These are phyloP conservation scores for Saccharum officinarum DNA, from an alignment of 176 grass and related monocot genomes.

Conservation along the genomic window DNA sequence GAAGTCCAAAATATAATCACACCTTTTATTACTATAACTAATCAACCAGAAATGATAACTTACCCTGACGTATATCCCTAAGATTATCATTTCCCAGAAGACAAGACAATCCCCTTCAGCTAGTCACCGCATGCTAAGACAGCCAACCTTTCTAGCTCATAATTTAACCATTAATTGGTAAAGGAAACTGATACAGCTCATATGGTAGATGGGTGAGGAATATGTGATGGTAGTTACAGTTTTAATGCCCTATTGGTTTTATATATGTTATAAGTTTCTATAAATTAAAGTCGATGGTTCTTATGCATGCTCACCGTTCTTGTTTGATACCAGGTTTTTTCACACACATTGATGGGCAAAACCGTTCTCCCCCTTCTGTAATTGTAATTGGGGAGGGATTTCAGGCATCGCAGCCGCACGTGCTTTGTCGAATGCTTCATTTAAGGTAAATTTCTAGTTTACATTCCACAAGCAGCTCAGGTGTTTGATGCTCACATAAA, in stretches of 20 bases:
- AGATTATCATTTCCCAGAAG: background rate
- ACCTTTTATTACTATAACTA: constrained; percentile 5
- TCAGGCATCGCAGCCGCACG: constrained; percentile 89
- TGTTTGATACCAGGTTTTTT: constrained; percentile 55
- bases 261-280: background rate
- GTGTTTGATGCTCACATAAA: constrained; percentile 24
- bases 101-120: background rate
- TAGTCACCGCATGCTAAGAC: constrained; percentile 1
- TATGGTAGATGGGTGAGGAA: background rate
- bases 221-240: background rate
- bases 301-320: background rate
- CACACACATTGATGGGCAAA: constrained; percentile 73
- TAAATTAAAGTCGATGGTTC: background rate
- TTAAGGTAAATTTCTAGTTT: constrained; percentile 62
- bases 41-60: constrained; percentile 12
- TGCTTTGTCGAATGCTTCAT: constrained; percentile 79
- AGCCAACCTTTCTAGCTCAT: background rate
- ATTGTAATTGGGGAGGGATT: constrained; percentile 96
- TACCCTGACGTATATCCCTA: constrained; percentile 6
- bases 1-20: background rate
- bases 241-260: background rate
- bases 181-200: constrained; percentile 3
- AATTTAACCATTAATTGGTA: background rate
- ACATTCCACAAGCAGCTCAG: background rate
- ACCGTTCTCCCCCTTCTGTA: constrained; percentile 71